These are phyloP conservation scores for Cladosporium sp. DNA, from an alignment of 2,329 filamentous ascomycete species.

Conservation along the genomic window DNA sequence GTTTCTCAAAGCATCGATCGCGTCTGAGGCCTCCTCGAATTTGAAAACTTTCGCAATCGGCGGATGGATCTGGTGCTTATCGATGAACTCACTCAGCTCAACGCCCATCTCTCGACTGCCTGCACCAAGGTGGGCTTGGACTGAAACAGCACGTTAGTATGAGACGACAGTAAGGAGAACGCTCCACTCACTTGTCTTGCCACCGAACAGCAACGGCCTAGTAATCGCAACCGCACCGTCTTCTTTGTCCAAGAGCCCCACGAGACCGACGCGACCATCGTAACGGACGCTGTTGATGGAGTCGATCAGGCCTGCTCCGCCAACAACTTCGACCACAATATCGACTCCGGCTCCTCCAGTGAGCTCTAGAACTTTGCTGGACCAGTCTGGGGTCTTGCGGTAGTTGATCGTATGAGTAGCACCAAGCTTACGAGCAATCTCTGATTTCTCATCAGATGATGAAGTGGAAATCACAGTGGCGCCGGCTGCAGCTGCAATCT, in stretches of 20 bases:
- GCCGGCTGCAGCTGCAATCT: constrained; percentile 36
- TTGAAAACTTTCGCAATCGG: constrained; percentile 41
- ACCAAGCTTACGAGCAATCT: constrained; percentile 55
- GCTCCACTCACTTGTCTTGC: constrained; percentile 22
- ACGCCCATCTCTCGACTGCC: constrained; percentile 46
- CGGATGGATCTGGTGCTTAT: constrained; percentile 42
- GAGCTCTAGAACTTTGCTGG: constrained; percentile 51
- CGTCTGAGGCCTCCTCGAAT: constrained; percentile 36
- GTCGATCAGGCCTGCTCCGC: constrained; percentile 46
- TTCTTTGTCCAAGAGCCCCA: constrained; percentile 31
- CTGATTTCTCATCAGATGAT: constrained; percentile 55
- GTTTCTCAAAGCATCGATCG: constrained; percentile 33
- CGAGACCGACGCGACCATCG: constrained; percentile 39
- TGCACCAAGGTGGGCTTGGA: constrained; percentile 28
- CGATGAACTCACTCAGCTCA: constrained; percentile 41
- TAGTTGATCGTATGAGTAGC: constrained; percentile 63
- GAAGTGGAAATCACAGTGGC: constrained; percentile 58
- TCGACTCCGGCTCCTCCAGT: constrained; percentile 44
- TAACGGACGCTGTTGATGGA: constrained; percentile 42
- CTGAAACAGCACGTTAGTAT: background rate
- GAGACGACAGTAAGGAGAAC: background rate
- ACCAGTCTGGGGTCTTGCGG: constrained; percentile 58
- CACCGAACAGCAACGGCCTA: constrained; percentile 24
- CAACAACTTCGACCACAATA: constrained; percentile 51
- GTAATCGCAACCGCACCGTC: constrained; percentile 24